Percentiles rank a stretch among this genome's conserved stretches.
Evolutionary conservation across 2,329 filamentous ascomycete species (phyloP).

Genomic region (Sarocladium oryzae): DNA sequence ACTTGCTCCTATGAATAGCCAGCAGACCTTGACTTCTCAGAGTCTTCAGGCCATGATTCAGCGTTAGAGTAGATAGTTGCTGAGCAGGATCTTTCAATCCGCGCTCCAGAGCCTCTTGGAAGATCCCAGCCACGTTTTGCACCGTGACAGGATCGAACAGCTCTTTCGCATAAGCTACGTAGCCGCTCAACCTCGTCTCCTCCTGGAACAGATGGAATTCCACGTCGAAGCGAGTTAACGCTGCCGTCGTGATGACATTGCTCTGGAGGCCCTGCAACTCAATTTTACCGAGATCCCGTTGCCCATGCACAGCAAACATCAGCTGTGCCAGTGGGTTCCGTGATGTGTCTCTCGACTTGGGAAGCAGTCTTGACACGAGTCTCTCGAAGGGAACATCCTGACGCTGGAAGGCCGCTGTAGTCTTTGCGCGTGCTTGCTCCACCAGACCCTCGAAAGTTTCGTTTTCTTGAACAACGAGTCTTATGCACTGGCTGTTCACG

Average conservation of each 20-base stretch:
- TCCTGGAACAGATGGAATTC: constrained; percentile 19
- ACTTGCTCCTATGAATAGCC: not conserved
- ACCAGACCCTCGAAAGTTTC: constrained; percentile 13
- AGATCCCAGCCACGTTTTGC: constrained; percentile 13
- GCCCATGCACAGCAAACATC: constrained; percentile 12
- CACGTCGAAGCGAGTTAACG: constrained; percentile 15
- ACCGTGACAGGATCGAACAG: constrained; percentile 11
- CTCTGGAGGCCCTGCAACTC: constrained; percentile 12
- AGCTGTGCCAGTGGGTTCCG: constrained; percentile 12
- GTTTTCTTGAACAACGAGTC: constrained; percentile 9
- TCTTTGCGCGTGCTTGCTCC: constrained; percentile 9
- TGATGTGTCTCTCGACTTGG: constrained; percentile 8
- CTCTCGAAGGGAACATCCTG: constrained; percentile 15
- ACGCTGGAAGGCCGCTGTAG: constrained; percentile 11
- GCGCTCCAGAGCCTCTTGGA: constrained; percentile 13
- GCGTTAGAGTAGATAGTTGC: no score
- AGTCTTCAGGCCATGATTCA: not conserved
- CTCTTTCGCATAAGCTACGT: constrained; percentile 14
- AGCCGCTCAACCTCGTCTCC: constrained; percentile 6
- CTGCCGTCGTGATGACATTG: not conserved
- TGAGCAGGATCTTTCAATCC: not conserved
- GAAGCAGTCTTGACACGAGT: constrained; percentile 9
- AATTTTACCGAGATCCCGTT: constrained; percentile 9
- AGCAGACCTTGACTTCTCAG: not conserved
- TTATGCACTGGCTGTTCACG: constrained; percentile 16